phyloP scores from a whole-genome alignment of 2,329 filamentous ascomycete species.

The Purpureocillium takamizusanense region DNA sequence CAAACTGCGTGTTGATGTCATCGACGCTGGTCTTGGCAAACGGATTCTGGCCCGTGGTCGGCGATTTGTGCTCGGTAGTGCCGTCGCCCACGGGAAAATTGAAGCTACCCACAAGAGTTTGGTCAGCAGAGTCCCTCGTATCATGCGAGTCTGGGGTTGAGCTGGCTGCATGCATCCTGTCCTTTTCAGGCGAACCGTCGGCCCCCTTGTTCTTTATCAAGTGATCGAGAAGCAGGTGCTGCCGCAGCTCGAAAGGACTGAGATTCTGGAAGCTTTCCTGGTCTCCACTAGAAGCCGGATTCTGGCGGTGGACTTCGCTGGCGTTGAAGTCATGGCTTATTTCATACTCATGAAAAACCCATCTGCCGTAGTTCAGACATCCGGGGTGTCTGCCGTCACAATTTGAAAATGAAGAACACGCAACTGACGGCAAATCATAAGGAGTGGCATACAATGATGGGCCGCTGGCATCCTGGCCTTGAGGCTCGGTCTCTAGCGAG shows the following conservation, averaged over 20 bases:
- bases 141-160: neutral
- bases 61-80: constrained; percentile 24
- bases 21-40: constrained; percentile 46
- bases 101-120: constrained; percentile 34
- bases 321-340: neutral
- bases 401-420: constrained; percentile 7
- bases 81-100: constrained; percentile 36
- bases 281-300: constrained; percentile 22
- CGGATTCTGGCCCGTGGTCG: constrained; percentile 19
- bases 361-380: neutral
- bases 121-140: constrained; percentile 20
- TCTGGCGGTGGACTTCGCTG: constrained; percentile 4
- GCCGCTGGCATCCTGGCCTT: constrained; percentile 12
- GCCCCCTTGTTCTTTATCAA: constrained; percentile 23
- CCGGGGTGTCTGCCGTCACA: neutral
- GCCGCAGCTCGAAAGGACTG: constrained; percentile 30
- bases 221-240: constrained; percentile 25
- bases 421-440: constrained; percentile 8
- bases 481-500: neutral
- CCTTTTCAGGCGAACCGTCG: constrained; percentile 9
- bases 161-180: constrained; percentile 1
- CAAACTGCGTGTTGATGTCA: constrained; percentile 54
- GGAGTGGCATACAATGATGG: constrained; percentile 39
- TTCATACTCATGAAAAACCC: neutral
- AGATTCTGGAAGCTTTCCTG: constrained; percentile 13